Evolutionary conservation across 495 filamentous ascomycete species (phyloP), one percentile per base, ranked within the genome.

Genomic region (Penicillium crystallinum): DNA sequence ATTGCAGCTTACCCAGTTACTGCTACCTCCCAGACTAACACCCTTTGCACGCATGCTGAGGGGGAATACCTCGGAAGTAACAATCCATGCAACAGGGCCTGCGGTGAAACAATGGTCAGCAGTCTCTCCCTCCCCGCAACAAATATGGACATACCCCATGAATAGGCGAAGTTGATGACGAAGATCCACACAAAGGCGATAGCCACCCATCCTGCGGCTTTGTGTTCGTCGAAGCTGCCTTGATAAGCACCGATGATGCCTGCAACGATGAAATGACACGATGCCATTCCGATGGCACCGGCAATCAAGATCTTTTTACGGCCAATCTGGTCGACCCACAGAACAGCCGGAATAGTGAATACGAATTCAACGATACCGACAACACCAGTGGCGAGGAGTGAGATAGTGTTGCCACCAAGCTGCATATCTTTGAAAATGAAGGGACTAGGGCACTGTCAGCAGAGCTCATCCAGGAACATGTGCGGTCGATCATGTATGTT

Each of bases 281-380:
- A 67, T 0, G 77, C 84, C 89, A 92, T 95, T 31, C 81, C 83
- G 35, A 87, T 62, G 7, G 83, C 86, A 37, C 89, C 88, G 8
- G 73, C 81, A 40, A 91, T 80, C 19, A 95, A 77, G n/a, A 91
- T 76, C n/a, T 83, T 80, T 53, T 87, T 79, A 14, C 87, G 85
- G 23, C 87, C 87, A 25, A 82, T 81, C 49, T 79, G 79, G 59
- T 91, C 87, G 56, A 90, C 84, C 71, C 83, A 88, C 59, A 88
- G 77, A 58, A 85, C 87, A 46, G 82, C 84, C 34, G 85, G 70
- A 11, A 80, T 73, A 4, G 85, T 88, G 62, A 85, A 85, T 56
- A 89, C 70, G 67, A 90, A 88, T 62, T 89, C 85, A 12, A 88
- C 66, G 17, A 87, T 86, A 58, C 88, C 89, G 53, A 85, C 85